Evolutionary conservation across 1,139 yeast species (phyloP), one percentile per base, ranked within the genome.

Genomic region (Protomyces pachydermus): DNA sequence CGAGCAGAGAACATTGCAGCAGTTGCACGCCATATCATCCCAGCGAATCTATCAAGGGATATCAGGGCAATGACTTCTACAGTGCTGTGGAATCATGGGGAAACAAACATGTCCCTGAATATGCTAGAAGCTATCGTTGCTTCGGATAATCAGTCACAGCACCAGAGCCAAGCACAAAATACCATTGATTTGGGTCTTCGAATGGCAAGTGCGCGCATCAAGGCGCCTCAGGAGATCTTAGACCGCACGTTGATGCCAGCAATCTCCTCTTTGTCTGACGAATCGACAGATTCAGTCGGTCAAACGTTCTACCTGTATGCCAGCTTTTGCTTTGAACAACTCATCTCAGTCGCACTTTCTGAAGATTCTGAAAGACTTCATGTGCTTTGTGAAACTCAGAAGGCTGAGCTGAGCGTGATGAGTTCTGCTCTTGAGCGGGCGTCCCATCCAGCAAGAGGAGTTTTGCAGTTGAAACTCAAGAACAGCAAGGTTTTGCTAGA

Each of bases 181-280:
- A 50, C 50, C 20, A n/a, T 58, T 35, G 52, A 64, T 10, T 28
- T 64, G n/a, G 89, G 86, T 0, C 79, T 81, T 57, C 90, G 97
- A 96, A 77, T 84, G 65, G 80, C 89, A 0, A 81, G 79, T 52
- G 87, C 95, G 0, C 81, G 87, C 57, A 86, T 85, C 65, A 95
- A 86, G 66, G 78, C 84, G 28, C 83, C 91, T 0, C 77, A 81
- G 0, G 76, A 74, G 8, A 83, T 91, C 3, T 80, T 86, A 80
- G 75, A 76, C 0, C 75, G 78, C 2, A 85, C 85, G 71, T 84
- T 89, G 14, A 74, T 77, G 2, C 81, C 84, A 0, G 79, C 81
- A 0, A 72, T 75, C 6, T 69, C 70, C 0, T n/a, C 35, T n/a
- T 35, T 67, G 6, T 56, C 50, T 2, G 65, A 64, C 32, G 71